Evolutionary conservation across 2,329 filamentous ascomycete genomes (phyloP).

Genomic region (Berkeleyomyces rouxiae): DNA sequence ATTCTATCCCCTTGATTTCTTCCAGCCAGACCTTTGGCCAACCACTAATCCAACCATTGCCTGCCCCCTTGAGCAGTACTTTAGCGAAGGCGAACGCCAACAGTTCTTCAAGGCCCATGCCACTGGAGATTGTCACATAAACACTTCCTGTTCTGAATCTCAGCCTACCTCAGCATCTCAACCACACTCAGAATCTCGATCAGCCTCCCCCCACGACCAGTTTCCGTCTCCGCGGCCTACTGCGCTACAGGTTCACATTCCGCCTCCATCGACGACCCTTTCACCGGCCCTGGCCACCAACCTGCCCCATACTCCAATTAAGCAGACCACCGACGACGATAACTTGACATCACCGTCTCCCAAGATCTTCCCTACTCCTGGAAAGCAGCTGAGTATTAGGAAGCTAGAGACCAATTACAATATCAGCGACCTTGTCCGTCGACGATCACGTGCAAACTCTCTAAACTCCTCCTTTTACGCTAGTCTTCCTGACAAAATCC

Average conservation of each 20-base stretch:
- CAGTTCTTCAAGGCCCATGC: constrained; percentile 11
- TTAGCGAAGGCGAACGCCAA: constrained; percentile 11
- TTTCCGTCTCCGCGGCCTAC: constrained; percentile 12
- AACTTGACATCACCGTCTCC: constrained; percentile 5
- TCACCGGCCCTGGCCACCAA: neutral
- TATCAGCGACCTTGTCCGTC: constrained; percentile 19
- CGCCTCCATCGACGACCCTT: neutral
- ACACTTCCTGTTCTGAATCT: constrained; percentile 1
- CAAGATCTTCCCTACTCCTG: constrained; percentile 14
- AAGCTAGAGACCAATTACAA: constrained; percentile 16
- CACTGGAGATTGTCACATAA: constrained; percentile 4
- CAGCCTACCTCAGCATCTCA: neutral
- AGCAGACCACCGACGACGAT: neutral
- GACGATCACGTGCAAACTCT: constrained; percentile 26
- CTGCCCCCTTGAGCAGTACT: constrained; percentile 8
- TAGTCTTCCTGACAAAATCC: constrained; percentile 55
- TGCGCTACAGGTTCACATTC: constrained; percentile 11
- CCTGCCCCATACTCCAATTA: neutral
- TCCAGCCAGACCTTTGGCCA: constrained; percentile 11
- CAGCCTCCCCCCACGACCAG: constrained; percentile 6
- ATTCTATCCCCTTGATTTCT: neutral
- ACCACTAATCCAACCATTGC: constrained; percentile 7
- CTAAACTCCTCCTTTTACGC: constrained; percentile 52
- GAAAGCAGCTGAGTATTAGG: constrained; percentile 1
- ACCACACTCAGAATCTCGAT: neutral